Evolutionary conservation across 176 grass and related monocot species (phyloP), one percentile per base, ranked within the genome.

Genomic region (Oryza coarctata): DNA sequence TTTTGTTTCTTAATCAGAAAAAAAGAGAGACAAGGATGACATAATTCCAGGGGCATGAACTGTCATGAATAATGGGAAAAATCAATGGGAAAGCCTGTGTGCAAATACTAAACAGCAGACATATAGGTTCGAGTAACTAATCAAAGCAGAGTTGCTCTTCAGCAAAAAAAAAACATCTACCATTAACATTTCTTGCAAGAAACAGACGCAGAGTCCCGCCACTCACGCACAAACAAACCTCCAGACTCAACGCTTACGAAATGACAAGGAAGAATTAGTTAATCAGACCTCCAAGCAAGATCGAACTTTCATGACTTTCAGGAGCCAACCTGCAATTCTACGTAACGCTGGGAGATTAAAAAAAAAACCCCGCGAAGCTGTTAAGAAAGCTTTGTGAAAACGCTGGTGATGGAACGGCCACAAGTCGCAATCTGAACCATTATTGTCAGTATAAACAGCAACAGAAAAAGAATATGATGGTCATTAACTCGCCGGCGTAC

Each of bases 111-210:
- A 60, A 27, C 18, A 35, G 55, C 6, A 57, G 11, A 28, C 49
- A 40, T 11, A 44, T 15, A 58, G 31, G 13, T 28, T 49, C 12
- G 4, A 50, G 10, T 11, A 44, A 52, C 17, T 34, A 22, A 22
- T 13, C 4, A 36, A 76, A 39, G 32, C 4, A 3, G 49, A 28
- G 63, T 68, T 45, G 28, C 10, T 23, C 44, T 5, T 68, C 30
- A 0, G 15, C 75, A 79, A 47, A 36, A 45, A 45, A 38, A 31
- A 52, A 14, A 80, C 35, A 22, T 1, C 6, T 17, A 22, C 27
- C n/a, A n/a, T 7, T 39, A 63, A 27, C 70, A 68, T 78, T 73
- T n/a, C 58, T 41, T 57, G 80, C 80, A 44, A 52, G 66, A 23
- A 82, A 77, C 79, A 25, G 5, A n/a, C 18, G n/a, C 26, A 25